Percentiles rank a stretch among this genome's conserved stretches.
Evolutionary conservation across 306 rosid genomes (phyloP).

Genomic region (Quercus engelmannii): DNA sequence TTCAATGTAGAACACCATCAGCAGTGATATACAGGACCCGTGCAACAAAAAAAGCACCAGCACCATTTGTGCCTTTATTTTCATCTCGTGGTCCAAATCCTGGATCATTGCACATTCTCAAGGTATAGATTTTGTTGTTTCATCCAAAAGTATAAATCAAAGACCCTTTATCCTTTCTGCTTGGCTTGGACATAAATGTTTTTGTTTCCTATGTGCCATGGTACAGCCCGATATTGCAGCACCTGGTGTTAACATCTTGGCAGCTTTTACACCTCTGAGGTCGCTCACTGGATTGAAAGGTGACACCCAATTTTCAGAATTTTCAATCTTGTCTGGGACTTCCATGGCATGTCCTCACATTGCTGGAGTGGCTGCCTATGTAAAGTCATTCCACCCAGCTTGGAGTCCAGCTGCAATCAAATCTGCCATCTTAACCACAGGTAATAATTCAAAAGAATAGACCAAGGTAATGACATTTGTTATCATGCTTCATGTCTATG

Average conservation of each 20-base stretch:
- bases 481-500: too few relatives aligned
- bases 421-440: slow-evolving; percentile 81
- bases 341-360: slow-evolving; percentile 97
- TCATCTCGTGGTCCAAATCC: slow-evolving; percentile 86
- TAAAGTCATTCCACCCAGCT: slow-evolving; percentile 78
- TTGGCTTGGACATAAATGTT: background rate
- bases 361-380: slow-evolving; percentile 80
- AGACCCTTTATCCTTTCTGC: background rate
- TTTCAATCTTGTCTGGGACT: slow-evolving; percentile 81
- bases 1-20: slow-evolving; percentile 49
- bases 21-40: slow-evolving; percentile 61
- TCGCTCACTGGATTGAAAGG: slow-evolving; percentile 65
- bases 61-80: slow-evolving; percentile 81
- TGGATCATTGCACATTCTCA: slow-evolving; percentile 57
- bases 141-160: background rate
- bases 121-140: slow-evolving; percentile 41
- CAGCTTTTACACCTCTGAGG: slow-evolving; percentile 61
- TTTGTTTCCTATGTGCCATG: background rate
- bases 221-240: slow-evolving; percentile 89
- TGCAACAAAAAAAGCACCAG: slow-evolving; percentile 27
- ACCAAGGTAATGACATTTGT: too few relatives aligned
- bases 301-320: slow-evolving; percentile 76
- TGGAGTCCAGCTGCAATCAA: slow-evolving; percentile 80
- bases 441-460: slow-evolving; percentile 6
- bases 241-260: slow-evolving; percentile 76